Base-by-base conservation (phyloP, 2,329 filamentous ascomycete species). In the Huntiella decipiens region DNA sequence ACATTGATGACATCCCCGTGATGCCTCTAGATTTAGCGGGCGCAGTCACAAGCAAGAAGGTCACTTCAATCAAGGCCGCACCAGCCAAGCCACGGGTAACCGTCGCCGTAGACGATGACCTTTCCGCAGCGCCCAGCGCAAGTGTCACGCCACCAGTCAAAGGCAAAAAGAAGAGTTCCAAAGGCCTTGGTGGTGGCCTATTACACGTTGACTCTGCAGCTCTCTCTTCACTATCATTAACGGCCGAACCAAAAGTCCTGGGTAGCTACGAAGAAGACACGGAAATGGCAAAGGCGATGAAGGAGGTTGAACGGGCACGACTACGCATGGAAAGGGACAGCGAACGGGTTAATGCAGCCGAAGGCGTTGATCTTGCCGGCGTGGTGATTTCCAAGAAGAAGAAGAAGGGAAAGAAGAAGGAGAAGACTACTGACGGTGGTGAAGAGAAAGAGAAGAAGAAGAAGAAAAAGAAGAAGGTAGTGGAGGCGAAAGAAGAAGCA, bases 1-100 rank as follows among this genome's bases (percentile, higher is more conserved):
- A 98, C 57, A 79, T 98, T 38, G 91, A 98, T 60, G 75, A 84
- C 2, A 98, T 98, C 54, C 91, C 91, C 2, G 88, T 98, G 55
- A 91, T 98, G 77, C 78, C 93, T 57, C 70, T 98, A 40, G 79
- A 92, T 51, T 70, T 95, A 5, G 77, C 79, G 31, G 71, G 70
- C 50, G 58, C 70, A 6, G 43, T 43, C 48, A 53, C 41, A 45
- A 58, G 43, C 46, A 42, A 39, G 5, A 19, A 34, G 2, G 54
- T 57, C 43, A 54, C 50, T 42, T 48, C 56, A 11, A 52, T 60
- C 51, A 54, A 61, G 51, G 56, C 60, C 33, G 59, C 64, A 15
- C 66, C 68, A 52, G 61, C 67, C 4, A 65, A 70, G 1, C 74
- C 74, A 49, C 74, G 68, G 53, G 73, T 87, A 52, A 65, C 82